Percentiles rank a stretch among this genome's conserved stretches.
Evolutionary conservation across 805 yeast genomes (phyloP).

Genomic region (Yarrowia divulgata): DNA sequence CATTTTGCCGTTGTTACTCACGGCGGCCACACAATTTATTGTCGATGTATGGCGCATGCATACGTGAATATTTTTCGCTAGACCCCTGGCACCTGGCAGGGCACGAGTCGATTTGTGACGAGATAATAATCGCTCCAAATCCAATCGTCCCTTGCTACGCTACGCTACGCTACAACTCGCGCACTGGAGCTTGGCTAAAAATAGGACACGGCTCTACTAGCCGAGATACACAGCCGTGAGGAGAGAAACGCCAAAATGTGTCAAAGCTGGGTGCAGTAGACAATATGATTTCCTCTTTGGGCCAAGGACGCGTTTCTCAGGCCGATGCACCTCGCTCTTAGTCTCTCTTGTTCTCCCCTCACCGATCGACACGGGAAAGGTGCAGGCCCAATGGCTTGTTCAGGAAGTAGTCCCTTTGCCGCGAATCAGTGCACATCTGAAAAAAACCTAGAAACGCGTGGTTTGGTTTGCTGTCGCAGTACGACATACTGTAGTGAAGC

Average conservation of each 20-base stretch:
- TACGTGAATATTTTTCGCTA: background rate
- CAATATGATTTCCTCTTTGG: slow-evolving; percentile 33
- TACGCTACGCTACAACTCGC: too few relatives aligned
- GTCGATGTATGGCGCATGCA: too few relatives aligned
- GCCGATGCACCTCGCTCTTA: background rate
- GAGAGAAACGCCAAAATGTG: background rate
- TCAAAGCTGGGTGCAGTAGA: background rate
- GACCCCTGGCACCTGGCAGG: background rate
- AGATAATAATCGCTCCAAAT: background rate
- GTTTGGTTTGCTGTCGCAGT: slow-evolving; percentile 1
- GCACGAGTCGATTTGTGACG: too few relatives aligned
- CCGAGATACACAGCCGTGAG: slow-evolving; percentile 21
- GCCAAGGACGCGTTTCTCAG: background rate
- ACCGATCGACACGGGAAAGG: slow-evolving; percentile 25
- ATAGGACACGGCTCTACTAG: slow-evolving; percentile 13
- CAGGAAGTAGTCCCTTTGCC: slow-evolving; percentile 26
- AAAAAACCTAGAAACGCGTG: background rate
- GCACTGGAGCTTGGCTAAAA: background rate
- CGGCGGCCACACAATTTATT: too few relatives aligned
- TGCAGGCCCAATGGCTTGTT: slow-evolving; percentile 21
- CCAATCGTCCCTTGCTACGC: background rate
- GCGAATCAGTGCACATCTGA: slow-evolving; percentile 5
- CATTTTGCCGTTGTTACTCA: too few relatives aligned
- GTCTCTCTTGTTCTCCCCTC: background rate
- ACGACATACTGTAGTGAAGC: background rate